Conservation (phyloP, 2,329 filamentous ascomycete genomes). For the Ceratocystis cubensis region DNA sequence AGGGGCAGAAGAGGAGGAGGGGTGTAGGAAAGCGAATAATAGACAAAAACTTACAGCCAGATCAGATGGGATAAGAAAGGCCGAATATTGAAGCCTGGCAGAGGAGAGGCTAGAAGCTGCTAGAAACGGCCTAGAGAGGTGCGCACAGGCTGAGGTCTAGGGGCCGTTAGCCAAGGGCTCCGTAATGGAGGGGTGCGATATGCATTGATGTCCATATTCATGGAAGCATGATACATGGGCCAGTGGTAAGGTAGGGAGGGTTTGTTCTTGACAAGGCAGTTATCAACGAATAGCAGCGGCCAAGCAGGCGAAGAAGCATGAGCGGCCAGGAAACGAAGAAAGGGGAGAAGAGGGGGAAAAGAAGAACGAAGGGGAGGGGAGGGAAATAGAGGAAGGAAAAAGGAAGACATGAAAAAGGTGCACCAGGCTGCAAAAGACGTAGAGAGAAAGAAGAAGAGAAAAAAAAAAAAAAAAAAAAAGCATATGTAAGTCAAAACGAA, state of each 20-base stretch:
- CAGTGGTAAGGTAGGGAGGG: background rate
- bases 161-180: background rate
- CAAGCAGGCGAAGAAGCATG: background rate
- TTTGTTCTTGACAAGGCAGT: background rate
- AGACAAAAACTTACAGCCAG: background rate
- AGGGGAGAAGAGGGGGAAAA: background rate
- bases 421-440: background rate
- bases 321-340: background rate
- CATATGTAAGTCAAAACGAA: background rate
- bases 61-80: background rate
- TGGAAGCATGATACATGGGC: background rate
- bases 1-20: background rate
- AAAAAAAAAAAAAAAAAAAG: background rate
- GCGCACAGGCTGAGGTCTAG: background rate
- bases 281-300: too few species aligned
- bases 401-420: background rate
- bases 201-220: background rate
- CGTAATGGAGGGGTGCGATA: background rate
- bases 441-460: background rate
- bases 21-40: background rate
- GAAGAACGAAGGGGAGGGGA: background rate
- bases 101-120: background rate
- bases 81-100: background rate
- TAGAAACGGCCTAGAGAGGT: background rate
- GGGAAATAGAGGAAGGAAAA: background rate